Conservation (phyloP, 148 eudicot genomes). For the Diospyros lotus region DNA sequence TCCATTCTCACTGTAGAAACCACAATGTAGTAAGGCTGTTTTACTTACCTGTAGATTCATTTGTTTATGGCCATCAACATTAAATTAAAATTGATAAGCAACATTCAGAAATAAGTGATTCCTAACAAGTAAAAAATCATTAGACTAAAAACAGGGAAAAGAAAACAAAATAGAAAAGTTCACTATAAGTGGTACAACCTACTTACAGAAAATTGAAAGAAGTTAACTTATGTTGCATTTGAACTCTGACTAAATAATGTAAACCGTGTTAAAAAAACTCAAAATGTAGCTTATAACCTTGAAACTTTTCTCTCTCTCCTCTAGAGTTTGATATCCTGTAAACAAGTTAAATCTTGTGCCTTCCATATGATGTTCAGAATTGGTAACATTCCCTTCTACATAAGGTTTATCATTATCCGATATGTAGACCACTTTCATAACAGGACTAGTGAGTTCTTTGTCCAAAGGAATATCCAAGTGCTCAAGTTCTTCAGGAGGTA, state of each 20-base stretch:
- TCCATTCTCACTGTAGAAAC: constrained; percentile 82
- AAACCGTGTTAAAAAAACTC: constrained; percentile 7
- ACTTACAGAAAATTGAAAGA: not conserved
- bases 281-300: constrained; percentile 48
- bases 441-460: constrained; percentile 32
- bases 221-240: constrained; percentile 1
- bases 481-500: constrained; percentile 73
- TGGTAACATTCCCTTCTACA: constrained; percentile 33
- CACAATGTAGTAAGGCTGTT: constrained; percentile 71
- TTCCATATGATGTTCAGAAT: constrained; percentile 34
- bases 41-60: constrained; percentile 45
- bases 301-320: constrained; percentile 73
- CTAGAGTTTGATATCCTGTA: constrained; percentile 78
- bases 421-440: constrained; percentile 57
- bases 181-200: not conserved
- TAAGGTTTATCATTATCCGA: constrained; percentile 43
- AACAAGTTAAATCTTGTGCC: constrained; percentile 77
- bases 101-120: not conserved
- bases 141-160: not conserved
- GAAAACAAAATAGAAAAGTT: not conserved
- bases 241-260: not conserved
- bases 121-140: constrained; percentile 8
- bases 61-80: not conserved
- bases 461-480: constrained; percentile 52
- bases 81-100: not conserved